Evolutionary conservation across 106 monocot species (phyloP).

Genomic region (Allium sativum): DNA sequence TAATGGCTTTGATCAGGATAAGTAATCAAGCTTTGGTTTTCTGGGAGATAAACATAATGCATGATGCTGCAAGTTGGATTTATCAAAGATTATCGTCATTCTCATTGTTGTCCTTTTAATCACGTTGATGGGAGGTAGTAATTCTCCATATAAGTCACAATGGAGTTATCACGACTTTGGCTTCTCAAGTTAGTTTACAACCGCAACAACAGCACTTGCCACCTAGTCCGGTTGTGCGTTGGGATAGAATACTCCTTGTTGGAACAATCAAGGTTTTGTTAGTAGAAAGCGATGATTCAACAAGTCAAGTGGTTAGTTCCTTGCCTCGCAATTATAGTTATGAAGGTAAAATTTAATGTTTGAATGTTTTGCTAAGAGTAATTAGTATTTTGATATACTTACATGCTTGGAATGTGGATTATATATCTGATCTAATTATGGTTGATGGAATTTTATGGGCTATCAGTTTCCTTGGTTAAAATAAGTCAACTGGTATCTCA

Average conservation of each 20-base stretch:
- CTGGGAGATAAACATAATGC: constrained; percentile 14
- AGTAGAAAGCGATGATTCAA: constrained; percentile 93
- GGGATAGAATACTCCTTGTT: constrained; percentile 91
- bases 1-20: too few relatives aligned
- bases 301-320: constrained; percentile 78
- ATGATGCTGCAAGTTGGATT: constrained; percentile 3
- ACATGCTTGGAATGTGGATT: too few relatives aligned
- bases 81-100: constrained; percentile 3
- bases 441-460: too few relatives aligned
- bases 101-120: constrained; percentile 28
- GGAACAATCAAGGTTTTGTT: constrained; percentile 71
- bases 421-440: too few relatives aligned
- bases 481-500: too few relatives aligned
- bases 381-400: too few relatives aligned
- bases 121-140: constrained; percentile 52
- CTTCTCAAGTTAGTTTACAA: constrained; percentile 9
- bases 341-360: constrained; percentile 49
- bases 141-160: constrained; percentile 7
- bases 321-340: constrained; percentile 90
- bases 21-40: not conserved
- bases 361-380: not conserved
- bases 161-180: not conserved
- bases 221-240: constrained; percentile 26
- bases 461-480: too few relatives aligned
- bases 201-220: constrained; percentile 22